Base-by-base conservation (phyloP, 306 rosid species). In the Sindora glabra region DNA sequence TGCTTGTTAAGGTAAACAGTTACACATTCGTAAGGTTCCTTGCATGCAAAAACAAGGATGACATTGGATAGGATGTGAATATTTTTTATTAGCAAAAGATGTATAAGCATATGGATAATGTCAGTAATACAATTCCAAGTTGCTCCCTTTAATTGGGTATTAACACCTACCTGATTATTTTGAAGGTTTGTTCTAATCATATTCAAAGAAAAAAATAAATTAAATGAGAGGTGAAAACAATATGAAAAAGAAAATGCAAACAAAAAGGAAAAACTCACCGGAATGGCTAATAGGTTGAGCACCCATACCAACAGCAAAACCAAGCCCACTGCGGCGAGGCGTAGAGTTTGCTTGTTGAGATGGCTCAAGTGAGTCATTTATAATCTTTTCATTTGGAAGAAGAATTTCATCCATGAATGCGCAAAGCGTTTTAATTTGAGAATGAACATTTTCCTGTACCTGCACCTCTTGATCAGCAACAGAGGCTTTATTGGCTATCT, bases 371-470 rank as follows among this genome's bases (percentile, higher is more conserved):
- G 66, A 59, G 62, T 77, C 75, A n/a, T 73, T 77, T 59, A 26
- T 18, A n/a, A 14, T 71, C 42, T 81, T 73, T 13, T 17, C 44
- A 40, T 68, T 73, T 16, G 84, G 81, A 58, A 88, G 80, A 44
- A 92, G 95, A 81, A 92, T 67, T 69, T 74, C 83, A 76, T 88
- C 94, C 98, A 88, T 81, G 57, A 54, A 78, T 12, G 3, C 19
- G 74, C 84, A 81, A 62, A 87, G 85, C 13, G 42, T 49, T 73
- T 67, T 75, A 40, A 88, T 69, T 67, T 89, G 95, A 30, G 71
- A 72, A 69, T 82, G 94, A 68, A 88, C 72, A 74, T 88, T 88
- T 70, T 92, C 95, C 50, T 86, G 96, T 60, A 92, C 90, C 76
- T 81, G 90, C 44, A 53, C 79, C 66, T 80, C 82, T 80, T 92